Conservation (phyloP, 2,329 filamentous ascomycete genomes). For the Hirsutella rhossiliensis region DNA sequence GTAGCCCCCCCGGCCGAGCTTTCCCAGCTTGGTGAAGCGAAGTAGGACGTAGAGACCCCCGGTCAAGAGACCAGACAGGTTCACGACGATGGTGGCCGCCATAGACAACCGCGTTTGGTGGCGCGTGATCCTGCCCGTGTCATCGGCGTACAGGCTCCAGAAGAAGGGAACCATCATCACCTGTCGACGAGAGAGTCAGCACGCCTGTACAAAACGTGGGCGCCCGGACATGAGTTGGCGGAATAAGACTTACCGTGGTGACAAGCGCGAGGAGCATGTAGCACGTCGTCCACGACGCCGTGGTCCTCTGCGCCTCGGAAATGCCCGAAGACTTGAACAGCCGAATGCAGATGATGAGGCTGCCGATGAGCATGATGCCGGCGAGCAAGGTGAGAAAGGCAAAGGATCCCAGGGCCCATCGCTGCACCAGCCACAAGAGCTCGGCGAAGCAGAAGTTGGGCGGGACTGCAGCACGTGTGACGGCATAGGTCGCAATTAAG, state of each 20-base stretch:
- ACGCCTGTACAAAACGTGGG: background rate
- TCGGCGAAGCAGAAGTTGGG: slow-evolving; percentile 53
- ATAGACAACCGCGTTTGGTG: slow-evolving; percentile 36
- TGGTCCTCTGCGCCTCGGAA: slow-evolving; percentile 45
- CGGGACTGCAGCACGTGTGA: slow-evolving; percentile 42
- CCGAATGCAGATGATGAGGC: slow-evolving; percentile 42
- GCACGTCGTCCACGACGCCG: slow-evolving; percentile 59
- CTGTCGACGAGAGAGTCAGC: slow-evolving; percentile 19
- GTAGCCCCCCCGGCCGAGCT: slow-evolving; percentile 32
- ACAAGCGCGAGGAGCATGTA: slow-evolving; percentile 46
- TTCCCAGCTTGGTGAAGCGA: slow-evolving; percentile 47
- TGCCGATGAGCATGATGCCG: slow-evolving; percentile 35
- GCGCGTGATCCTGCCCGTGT: slow-evolving; percentile 22
- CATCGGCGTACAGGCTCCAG: slow-evolving; percentile 37
- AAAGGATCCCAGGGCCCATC: slow-evolving; percentile 47
- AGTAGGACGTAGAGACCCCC: slow-evolving; percentile 56
- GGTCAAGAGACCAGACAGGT: slow-evolving; percentile 52
- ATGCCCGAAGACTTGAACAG: slow-evolving; percentile 42
- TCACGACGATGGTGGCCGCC: slow-evolving; percentile 53
- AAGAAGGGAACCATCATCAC: slow-evolving; percentile 53
- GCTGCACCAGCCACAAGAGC: slow-evolving; percentile 54
- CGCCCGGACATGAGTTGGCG: background rate
- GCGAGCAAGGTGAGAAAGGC: slow-evolving; percentile 38
- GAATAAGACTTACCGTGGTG: slow-evolving; percentile 37
- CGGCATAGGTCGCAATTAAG: slow-evolving; percentile 43